Conservation (phyloP, 768 basidiomycete genomes). For the Lentinula lateritia region DNA sequence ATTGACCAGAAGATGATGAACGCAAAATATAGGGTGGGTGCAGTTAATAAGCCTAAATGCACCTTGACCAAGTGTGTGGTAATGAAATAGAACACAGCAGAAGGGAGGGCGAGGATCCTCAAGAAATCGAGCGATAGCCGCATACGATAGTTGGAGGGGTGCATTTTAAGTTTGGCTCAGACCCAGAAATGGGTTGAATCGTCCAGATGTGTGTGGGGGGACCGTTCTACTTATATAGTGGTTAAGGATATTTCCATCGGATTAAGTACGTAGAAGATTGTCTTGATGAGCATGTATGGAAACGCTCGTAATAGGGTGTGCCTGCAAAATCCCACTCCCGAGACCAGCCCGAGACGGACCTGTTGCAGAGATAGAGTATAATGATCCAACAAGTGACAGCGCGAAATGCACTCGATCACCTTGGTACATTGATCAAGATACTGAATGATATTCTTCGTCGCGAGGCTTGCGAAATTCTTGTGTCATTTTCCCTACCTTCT, state of each 20-base stretch:
- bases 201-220: background rate
- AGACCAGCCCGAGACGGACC: slow-evolving; percentile 1
- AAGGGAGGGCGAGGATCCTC: slow-evolving; percentile 35
- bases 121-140: slow-evolving; percentile 45
- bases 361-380: background rate
- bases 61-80: slow-evolving; percentile 14
- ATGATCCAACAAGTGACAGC: background rate
- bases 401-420: background rate
- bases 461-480: background rate
- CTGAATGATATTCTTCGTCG: background rate
- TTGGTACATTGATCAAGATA: background rate
- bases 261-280: background rate
- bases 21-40: slow-evolving; percentile 30
- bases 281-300: background rate
- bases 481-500: background rate
- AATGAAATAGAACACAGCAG: slow-evolving; percentile 26
- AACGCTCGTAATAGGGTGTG: background rate
- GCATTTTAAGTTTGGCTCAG: slow-evolving; percentile 19
- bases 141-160: slow-evolving; percentile 41
- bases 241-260: background rate
- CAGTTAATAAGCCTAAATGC: slow-evolving; percentile 27
- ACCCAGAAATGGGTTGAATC: background rate
- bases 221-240: background rate
- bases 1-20: slow-evolving; percentile 38
- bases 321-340: background rate